Evolutionary conservation across 106 monocot genomes (phyloP), one percentile per base, ranked within the genome.

Genomic region (Gastrodia elata): DNA sequence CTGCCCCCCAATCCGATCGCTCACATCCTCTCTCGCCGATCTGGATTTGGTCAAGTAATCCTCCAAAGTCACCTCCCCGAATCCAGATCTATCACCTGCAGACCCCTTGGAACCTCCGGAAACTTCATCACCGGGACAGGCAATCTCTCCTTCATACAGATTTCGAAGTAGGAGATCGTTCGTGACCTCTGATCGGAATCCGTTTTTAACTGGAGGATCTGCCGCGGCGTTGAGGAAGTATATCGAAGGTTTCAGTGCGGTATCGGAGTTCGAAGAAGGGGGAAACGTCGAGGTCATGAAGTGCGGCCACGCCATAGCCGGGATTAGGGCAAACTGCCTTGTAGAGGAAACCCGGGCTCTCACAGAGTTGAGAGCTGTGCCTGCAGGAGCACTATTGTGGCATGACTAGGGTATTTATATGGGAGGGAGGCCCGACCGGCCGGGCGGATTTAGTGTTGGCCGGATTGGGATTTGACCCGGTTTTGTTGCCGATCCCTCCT

Each of bases 191-290:
- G 39, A 69, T 39, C 69, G 67, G 67, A 67, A 67, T 1, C 67
- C 67, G n/a, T 67, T 67, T 15, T 67, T 69, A 0, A 8, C 35
- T 3, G 26, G 25, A 2, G 1, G 69, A 40, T 69, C 40, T 0
- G 38, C 24, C 3, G 69, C 40, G 38, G 25, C 69, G 41, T 69
- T 69, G 69, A 69, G 69, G 39, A 40, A 69, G 69, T 69, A 69
- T 2, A 40, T 40, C 8, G 69, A 69, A 25, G 69, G 25, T 25
- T 69, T 69, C 24, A 40, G 38, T 0, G 40, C 38, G 69, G 24
- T 39, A 26, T 69, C 69, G 40, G 69, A 24, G n/a, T 26, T 69
- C 25, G 69, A 22, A 6, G 69, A 39, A 26, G 69, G 41, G 14
- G 69, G 67, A 20, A 67, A 67, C 15, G 67, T 40, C 0, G 69